Evolutionary conservation across 192 early-diverging fungal genomes (phyloP), one percentile per base, ranked within the genome.

Genomic region (Coemansia guatemalensis): DNA sequence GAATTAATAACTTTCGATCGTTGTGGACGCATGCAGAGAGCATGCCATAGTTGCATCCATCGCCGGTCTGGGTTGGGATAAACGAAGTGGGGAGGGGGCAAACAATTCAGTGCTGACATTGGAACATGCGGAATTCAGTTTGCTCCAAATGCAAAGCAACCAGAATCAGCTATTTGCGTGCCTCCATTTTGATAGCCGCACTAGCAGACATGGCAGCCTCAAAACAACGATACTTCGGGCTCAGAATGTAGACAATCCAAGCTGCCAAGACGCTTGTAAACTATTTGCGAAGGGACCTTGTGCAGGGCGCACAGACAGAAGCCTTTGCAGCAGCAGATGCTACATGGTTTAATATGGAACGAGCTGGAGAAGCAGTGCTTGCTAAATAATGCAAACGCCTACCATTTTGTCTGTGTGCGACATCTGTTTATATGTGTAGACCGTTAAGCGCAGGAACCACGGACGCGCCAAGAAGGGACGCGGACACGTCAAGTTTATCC

Each of bases 381-480:
- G 39, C 39, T 44, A 44, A 44, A 35, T 14, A 17, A 44, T 44
- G 39, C 39, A 44, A 44, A 17, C 17, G 17, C 17, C 39, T 17
- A 44, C 4, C 17, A 44, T 44, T 44, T 20, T 57, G 51, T 52
- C 25, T 64, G 6, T 18, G 21, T 67, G 51, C 39, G 39, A 48
- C 22, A 35, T 12, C 17, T 48, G 23, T 48, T 56, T 62, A 53
- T 3, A 8, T 26, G 2, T 64, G 53, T 82, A 96, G 96, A 97
- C 96, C 84, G 81, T 85, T 81, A 99, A 97, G 89, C 92, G 95
- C 89, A 93, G 96, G 87, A 99, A 96, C 83, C 90, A 96, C 87
- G 96, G 97, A 88, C 94, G 97, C 78, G 92, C 88, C 90, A 99
- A 99, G 92, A 85, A 93, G 82, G 96, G 96, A 60, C 94, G 97